These are phyloP conservation scores for Lichtheimia ornata DNA, from an alignment of 371 early-diverging fungal species.

Conservation along the genomic window DNA sequence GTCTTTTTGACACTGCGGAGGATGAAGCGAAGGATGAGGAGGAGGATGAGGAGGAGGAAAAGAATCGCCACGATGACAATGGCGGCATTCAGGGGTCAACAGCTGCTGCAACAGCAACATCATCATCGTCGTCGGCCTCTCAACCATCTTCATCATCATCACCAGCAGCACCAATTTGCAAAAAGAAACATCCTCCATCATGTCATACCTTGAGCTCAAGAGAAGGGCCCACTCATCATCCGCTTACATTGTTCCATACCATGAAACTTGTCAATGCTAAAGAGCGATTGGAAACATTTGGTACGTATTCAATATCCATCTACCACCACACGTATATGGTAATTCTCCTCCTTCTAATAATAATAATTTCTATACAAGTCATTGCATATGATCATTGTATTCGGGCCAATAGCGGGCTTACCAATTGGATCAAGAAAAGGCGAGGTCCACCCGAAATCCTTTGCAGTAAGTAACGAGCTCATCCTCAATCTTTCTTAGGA, in stretches of 20 bases:
- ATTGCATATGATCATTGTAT: constrained; percentile 45
- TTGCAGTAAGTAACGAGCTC: constrained; percentile 13
- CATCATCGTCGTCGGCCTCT: constrained; percentile 8
- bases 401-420: constrained; percentile 42
- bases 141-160: constrained; percentile 3
- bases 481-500: not conserved
- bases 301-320: constrained; percentile 18
- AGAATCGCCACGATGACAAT: not conserved
- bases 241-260: constrained; percentile 48
- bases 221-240: constrained; percentile 36
- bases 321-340: not conserved
- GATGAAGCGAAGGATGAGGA: not conserved
- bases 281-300: constrained; percentile 38
- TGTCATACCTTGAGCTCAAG: constrained; percentile 38
- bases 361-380: constrained; percentile 17
- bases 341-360: not conserved
- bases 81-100: constrained; percentile 10
- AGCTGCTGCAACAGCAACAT: constrained; percentile 5
- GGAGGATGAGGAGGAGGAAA: not conserved
- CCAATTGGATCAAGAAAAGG: constrained; percentile 33
- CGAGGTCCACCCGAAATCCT: constrained; percentile 15
- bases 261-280: constrained; percentile 40
- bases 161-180: constrained; percentile 2
- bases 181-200: constrained; percentile 17
- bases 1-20: not conserved